Conservation (phyloP, 805 yeast genomes). For the Saturnispora halmiae region DNA sequence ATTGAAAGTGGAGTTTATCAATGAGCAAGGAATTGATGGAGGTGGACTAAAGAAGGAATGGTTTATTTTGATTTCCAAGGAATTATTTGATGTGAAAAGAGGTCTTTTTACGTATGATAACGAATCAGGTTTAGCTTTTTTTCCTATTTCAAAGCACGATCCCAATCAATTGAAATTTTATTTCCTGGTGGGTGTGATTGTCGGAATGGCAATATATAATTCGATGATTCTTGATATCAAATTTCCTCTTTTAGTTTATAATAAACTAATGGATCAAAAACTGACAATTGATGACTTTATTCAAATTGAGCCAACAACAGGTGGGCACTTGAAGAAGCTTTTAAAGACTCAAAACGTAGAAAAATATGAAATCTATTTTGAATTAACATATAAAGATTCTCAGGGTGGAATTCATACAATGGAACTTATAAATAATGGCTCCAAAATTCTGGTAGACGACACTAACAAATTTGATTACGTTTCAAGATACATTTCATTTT, state of each 20-base stretch:
- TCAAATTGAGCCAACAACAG: constrained; percentile 63
- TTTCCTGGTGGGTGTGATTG: constrained; percentile 71
- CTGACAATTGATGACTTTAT: constrained; percentile 54
- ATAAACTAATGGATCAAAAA: constrained; percentile 52
- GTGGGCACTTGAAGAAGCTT: constrained; percentile 39
- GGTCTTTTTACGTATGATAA: constrained; percentile 61
- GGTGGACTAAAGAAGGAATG: constrained; percentile 94
- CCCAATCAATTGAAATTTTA: constrained; percentile 40
- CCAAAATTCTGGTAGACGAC: constrained; percentile 42
- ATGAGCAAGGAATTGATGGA: constrained; percentile 91
- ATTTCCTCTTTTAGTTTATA: constrained; percentile 71
- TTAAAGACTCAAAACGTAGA: constrained; percentile 38
- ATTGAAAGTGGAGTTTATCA: constrained; percentile 66
- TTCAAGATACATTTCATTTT: constrained; percentile 50
- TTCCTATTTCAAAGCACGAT: constrained; percentile 41
- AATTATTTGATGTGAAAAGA: constrained; percentile 57
- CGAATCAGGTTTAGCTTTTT: constrained; percentile 72
- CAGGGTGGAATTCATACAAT: constrained; percentile 36
- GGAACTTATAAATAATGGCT: constrained; percentile 55
- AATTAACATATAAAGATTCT: constrained; percentile 45
- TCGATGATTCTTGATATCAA: constrained; percentile 76
- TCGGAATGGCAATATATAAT: constrained; percentile 87
- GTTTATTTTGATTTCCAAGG: constrained; percentile 68
- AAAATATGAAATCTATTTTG: constrained; percentile 49
- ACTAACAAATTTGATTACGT: constrained; percentile 54